Conservation (phyloP, 192 early-diverging fungal species). For the Backusella sp. region DNA sequence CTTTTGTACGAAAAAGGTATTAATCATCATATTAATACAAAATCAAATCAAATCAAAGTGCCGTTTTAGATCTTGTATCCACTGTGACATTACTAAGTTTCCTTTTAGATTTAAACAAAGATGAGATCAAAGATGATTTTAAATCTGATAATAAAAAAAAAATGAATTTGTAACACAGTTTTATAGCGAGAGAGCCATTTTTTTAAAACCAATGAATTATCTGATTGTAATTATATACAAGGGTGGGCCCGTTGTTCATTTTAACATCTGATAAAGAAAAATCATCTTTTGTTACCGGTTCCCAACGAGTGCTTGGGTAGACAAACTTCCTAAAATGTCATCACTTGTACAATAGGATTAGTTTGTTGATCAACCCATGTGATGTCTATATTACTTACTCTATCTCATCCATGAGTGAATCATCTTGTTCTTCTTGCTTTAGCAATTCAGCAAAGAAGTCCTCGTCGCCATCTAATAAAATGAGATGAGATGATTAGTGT, state of each 20-base stretch:
- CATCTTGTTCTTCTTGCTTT: neutral
- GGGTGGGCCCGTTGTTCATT: neutral
- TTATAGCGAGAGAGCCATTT: neutral
- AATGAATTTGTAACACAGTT: neutral
- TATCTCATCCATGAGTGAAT: neutral
- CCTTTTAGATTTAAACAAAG: neutral
- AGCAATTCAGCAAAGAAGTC: neutral
- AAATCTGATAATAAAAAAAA: neutral
- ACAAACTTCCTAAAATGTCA: neutral
- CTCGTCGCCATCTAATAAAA: neutral
- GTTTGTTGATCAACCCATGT: neutral
- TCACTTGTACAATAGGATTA: neutral
- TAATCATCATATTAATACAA: neutral
- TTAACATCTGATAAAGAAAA: neutral
- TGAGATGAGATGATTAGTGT: neutral
- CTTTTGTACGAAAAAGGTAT: neutral
- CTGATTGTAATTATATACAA: neutral
- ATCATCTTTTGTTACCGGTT: neutral
- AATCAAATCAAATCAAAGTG: neutral
- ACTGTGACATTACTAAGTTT: neutral
- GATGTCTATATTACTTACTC: neutral
- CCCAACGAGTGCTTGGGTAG: neutral
- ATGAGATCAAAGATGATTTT: neutral
- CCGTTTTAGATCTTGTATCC: neutral
- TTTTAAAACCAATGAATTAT: slow-evolving; percentile 1